Evolutionary conservation across 257 asterid species (phyloP).

Genomic region (Haberlea rhodopensis): DNA sequence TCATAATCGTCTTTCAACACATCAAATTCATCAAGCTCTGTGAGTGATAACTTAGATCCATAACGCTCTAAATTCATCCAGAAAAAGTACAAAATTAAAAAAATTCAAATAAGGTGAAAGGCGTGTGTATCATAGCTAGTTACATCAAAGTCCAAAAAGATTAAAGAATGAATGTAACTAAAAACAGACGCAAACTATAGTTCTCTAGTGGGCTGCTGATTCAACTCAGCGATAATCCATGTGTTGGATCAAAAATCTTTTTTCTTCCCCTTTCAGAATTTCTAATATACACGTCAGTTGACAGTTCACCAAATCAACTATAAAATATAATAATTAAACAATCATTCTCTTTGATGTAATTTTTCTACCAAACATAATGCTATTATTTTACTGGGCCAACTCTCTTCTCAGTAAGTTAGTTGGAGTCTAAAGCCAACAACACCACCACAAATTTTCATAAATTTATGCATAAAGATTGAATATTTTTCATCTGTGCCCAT

Average conservation of each 20-base stretch:
- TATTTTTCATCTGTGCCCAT: neutral
- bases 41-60: conserved; percentile 58
- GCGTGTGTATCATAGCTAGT: too few species aligned
- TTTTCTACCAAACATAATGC: too few species aligned
- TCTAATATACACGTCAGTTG: neutral
- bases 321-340: too few species aligned
- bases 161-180: neutral
- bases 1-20: conserved; percentile 74
- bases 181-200: neutral
- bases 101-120: neutral
- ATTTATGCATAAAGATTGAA: too few species aligned
- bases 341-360: too few species aligned
- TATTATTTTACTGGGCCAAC: too few species aligned
- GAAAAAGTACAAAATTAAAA: neutral
- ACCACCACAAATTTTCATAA: too few species aligned
- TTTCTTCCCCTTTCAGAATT: too few species aligned
- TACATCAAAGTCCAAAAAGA: neutral
- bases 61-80: conserved; percentile 63
- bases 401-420: too few species aligned
- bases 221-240: neutral
- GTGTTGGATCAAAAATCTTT: too few species aligned
- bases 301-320: neutral
- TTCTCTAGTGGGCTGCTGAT: neutral
- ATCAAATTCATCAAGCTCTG: conserved; percentile 72
- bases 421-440: too few species aligned